Evolutionary conservation across 805 yeast genomes (phyloP).

Genomic region (Candida suzukii): DNA sequence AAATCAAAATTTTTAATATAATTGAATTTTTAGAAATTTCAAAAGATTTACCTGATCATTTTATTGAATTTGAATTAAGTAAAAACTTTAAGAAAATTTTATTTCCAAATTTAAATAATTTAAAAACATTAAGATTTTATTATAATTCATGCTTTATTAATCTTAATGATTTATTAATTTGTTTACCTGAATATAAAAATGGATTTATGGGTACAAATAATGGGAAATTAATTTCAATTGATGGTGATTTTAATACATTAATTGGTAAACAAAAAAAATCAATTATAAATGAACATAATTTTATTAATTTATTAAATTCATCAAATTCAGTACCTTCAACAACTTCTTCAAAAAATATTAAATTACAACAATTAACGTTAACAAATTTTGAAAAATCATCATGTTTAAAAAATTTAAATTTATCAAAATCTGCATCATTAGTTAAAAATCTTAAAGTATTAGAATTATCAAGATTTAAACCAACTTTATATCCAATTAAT

Average conservation of each 20-base stretch:
- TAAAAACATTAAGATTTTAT: constrained; percentile 13
- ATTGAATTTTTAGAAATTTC: constrained; percentile 14
- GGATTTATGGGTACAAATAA: constrained; percentile 2
- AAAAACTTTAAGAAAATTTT: constrained; percentile 8
- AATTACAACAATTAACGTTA: constrained; percentile 5
- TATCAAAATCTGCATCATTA: neutral
- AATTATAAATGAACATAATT: neutral
- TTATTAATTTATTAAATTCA: neutral
- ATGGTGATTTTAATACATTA: constrained; percentile 6
- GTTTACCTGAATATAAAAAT: constrained; percentile 2
- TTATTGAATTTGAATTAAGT: constrained; percentile 15
- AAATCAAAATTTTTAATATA: constrained; percentile 4
- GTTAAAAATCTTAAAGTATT: constrained; percentile 6
- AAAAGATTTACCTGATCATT: constrained; percentile 16
- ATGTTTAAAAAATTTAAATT: constrained; percentile 1
- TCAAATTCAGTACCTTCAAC: neutral
- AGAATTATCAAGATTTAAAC: constrained; percentile 6
- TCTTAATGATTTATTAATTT: constrained; percentile 4
- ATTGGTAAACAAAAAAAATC: neutral
- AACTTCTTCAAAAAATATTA: neutral
- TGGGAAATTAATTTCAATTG: constrained; percentile 5
- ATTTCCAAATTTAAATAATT: constrained; percentile 6
- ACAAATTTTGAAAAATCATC: constrained; percentile 4
- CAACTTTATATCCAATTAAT: constrained; percentile 8
- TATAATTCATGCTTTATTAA: constrained; percentile 15